These are phyloP conservation scores for Flaveria ramosissima DNA, from an alignment of 129 eudicot genomes.

Conservation along the genomic window DNA sequence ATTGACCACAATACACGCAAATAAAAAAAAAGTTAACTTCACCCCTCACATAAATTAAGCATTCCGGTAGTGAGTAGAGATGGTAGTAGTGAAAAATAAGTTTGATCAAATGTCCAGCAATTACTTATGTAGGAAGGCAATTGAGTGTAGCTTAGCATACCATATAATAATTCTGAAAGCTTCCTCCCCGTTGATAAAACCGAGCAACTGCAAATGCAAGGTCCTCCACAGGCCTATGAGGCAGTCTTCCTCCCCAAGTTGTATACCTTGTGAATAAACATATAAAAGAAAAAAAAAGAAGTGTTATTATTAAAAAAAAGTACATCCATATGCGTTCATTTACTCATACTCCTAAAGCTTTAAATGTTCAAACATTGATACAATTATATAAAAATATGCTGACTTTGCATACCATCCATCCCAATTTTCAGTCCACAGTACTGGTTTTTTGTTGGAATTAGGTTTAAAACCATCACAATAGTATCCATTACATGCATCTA, in stretches of 20 bases:
- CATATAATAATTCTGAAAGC: conserved; percentile 97
- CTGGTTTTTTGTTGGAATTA: conserved; percentile 82
- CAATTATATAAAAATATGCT: conserved; percentile 4
- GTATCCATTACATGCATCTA: conserved; percentile 95
- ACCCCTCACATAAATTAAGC: conserved; percentile 6
- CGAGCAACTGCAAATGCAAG: conserved; percentile 99
- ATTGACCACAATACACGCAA: conserved; percentile 1
- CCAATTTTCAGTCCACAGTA: conserved; percentile 96
- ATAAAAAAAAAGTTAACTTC: conserved; percentile 6
- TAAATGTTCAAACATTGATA: conserved; percentile 21
- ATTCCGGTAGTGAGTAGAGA: conserved; percentile 12
- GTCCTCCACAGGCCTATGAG: conserved; percentile 92
- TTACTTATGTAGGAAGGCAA: conserved; percentile 14
- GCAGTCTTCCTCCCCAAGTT: conserved; percentile 83
- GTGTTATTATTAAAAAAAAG: not conserved
- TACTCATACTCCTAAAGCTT: not conserved
- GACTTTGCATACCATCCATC: conserved; percentile 78
- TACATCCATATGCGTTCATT: not conserved
- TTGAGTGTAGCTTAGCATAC: conserved; percentile 40
- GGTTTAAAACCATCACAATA: conserved; percentile 93
- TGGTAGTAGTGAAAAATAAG: conserved; percentile 10
- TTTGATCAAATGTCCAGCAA: not conserved
- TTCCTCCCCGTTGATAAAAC: conserved; percentile 95
- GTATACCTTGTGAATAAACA: conserved; percentile 61
- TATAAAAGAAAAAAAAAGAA: not conserved